Conservation (phyloP, 2,329 filamentous ascomycete genomes). For the Fusarium burgessii region DNA sequence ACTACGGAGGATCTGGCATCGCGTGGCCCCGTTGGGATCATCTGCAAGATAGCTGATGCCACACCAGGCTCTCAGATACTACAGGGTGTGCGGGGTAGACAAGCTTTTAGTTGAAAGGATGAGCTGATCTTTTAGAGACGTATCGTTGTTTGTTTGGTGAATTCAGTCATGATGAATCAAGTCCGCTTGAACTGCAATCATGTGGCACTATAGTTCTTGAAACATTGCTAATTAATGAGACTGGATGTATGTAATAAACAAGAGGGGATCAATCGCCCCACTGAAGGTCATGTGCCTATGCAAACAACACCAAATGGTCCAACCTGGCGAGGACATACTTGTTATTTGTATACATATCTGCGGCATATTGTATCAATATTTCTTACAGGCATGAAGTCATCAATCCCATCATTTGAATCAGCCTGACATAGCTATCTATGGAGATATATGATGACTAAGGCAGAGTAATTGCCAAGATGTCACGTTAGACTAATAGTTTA, state of each 20-base stretch:
- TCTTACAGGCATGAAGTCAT: neutral
- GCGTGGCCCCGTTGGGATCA: constrained; percentile 19
- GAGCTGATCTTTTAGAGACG: constrained; percentile 15
- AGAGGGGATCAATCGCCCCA: neutral
- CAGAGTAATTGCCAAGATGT: neutral
- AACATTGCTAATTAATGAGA: neutral
- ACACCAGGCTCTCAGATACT: constrained; percentile 12
- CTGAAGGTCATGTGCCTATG: neutral
- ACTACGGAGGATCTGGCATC: constrained; percentile 23
- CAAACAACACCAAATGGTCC: neutral
- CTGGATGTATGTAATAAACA: neutral
- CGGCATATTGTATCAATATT: neutral
- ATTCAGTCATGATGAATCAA: constrained; percentile 13
- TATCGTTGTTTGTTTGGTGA: constrained; percentile 11
- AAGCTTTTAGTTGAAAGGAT: constrained; percentile 4
- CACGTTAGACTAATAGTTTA: neutral
- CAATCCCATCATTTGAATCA: neutral
- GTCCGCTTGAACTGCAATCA: neutral
- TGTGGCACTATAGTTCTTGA: constrained; percentile 13
- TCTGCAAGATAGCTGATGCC: constrained; percentile 31
- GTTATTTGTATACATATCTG: neutral
- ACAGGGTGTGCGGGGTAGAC: constrained; percentile 33
- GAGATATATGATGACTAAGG: constrained; percentile 4
- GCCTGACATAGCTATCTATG: neutral
- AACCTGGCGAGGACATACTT: neutral